Conservation (phyloP, 805 yeast species). For the Yamadazyma laniorum region DNA sequence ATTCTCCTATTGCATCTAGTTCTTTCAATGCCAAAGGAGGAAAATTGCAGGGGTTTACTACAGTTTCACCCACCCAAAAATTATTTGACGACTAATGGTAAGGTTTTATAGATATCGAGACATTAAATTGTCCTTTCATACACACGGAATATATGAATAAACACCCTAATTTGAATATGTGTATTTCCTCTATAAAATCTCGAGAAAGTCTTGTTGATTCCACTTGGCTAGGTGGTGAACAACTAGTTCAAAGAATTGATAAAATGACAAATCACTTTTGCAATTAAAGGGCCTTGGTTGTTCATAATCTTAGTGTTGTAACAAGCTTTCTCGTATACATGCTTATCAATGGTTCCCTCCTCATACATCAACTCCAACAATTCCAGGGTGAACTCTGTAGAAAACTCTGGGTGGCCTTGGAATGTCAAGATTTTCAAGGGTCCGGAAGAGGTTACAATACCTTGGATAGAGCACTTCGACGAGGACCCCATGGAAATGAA, state of each 20-base stretch:
- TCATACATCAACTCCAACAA: constrained; percentile 21
- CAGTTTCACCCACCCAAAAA: constrained; percentile 32
- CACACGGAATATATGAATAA: not conserved
- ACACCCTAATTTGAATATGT: no score
- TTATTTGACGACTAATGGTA: constrained; percentile 19
- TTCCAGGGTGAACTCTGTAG: constrained; percentile 28
- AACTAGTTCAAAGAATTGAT: constrained; percentile 12
- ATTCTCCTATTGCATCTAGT: not conserved
- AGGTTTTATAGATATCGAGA: no score
- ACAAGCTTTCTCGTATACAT: constrained; percentile 25
- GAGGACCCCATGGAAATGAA: constrained; percentile 51
- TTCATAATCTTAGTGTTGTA: constrained; percentile 28
- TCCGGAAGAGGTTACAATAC: constrained; percentile 48
- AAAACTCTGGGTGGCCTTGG: constrained; percentile 91
- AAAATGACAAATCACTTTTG: constrained; percentile 36
- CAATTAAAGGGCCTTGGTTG: constrained; percentile 43
- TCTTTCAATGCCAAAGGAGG: constrained; percentile 19
- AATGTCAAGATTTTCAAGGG: constrained; percentile 56
- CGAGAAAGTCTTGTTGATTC: no score
- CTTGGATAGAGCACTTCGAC: constrained; percentile 60
- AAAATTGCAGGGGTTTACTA: constrained; percentile 38
- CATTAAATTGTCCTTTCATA: constrained; percentile 3
- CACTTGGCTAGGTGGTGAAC: no score
- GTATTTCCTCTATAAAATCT: no score
- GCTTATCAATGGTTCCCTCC: constrained; percentile 20